Conservation (phyloP, 805 yeast genomes). For the Clavispora asparagi region DNA sequence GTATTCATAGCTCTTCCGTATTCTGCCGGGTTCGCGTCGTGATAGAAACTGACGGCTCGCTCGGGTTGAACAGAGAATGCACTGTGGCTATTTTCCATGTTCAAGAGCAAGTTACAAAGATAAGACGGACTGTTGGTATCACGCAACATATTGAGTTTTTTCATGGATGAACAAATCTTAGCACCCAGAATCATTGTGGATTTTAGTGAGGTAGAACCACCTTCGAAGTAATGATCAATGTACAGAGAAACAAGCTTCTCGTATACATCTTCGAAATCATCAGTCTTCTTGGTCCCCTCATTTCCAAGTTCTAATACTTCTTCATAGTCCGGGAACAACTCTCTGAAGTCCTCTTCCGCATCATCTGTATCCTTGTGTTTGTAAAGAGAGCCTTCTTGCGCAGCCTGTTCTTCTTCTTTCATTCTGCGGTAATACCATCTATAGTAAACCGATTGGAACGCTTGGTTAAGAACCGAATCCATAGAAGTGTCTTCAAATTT, state of each 20-base stretch:
- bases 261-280: conserved; percentile 41
- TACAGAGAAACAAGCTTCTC: conserved; percentile 46
- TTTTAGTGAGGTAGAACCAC: conserved; percentile 4
- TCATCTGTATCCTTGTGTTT: conserved; percentile 62
- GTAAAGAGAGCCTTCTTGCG: conserved; percentile 58
- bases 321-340: conserved; percentile 85
- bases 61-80: conserved; percentile 12
- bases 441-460: conserved; percentile 61
- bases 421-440: conserved; percentile 77
- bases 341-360: conserved; percentile 71
- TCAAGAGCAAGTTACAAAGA: conserved; percentile 16
- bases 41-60: conserved; percentile 51
- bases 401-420: conserved; percentile 59
- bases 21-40: conserved; percentile 56
- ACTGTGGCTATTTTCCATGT: conserved; percentile 15
- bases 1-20: conserved; percentile 53
- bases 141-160: conserved; percentile 5
- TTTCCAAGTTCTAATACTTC: conserved; percentile 43
- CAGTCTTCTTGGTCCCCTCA: conserved; percentile 14
- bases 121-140: conserved; percentile 18
- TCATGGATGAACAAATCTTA: conserved; percentile 4
- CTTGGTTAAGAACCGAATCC: conserved; percentile 30
- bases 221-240: conserved; percentile 34
- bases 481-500: conserved; percentile 1
- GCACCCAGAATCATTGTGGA: conserved; percentile 11